Evolutionary conservation across 192 early-diverging fungal species (phyloP).

Genomic region (Coemansia sp.): DNA sequence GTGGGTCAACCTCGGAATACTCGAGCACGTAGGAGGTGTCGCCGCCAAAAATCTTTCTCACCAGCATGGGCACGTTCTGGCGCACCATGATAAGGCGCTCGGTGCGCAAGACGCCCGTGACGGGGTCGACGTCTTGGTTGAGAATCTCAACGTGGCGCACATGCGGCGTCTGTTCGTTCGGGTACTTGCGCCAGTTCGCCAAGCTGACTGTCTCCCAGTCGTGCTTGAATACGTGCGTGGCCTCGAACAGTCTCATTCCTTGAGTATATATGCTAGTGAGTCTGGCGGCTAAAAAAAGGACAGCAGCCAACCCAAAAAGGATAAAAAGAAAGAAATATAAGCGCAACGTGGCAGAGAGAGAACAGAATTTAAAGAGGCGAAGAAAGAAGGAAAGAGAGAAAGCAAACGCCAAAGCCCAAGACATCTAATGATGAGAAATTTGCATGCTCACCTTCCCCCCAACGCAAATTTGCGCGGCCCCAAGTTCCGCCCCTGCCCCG

Average conservation of each 20-base stretch:
- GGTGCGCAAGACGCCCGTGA: slow-evolving; percentile 83
- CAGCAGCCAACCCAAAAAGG: not conserved
- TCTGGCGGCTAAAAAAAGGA: not conserved
- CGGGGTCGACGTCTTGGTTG: slow-evolving; percentile 76
- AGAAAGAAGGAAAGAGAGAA: slow-evolving; percentile 9
- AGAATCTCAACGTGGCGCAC: slow-evolving; percentile 92
- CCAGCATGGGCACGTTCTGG: slow-evolving; percentile 83
- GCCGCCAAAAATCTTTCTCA: slow-evolving; percentile 72
- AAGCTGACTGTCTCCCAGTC: slow-evolving; percentile 81
- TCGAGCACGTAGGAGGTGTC: slow-evolving; percentile 87
- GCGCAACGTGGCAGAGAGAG: not conserved
- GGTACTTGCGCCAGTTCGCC: slow-evolving; percentile 98
- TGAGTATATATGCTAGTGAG: slow-evolving; percentile 1
- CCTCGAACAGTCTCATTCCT: slow-evolving; percentile 86
- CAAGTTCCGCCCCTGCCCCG: slow-evolving; percentile 1
- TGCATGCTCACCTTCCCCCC: not conserved
- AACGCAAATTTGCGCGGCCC: slow-evolving; percentile 6
- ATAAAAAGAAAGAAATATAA: slow-evolving; percentile 6
- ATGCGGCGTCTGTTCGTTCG: slow-evolving; percentile 91
- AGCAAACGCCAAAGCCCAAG: not conserved
- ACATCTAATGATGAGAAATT: not conserved
- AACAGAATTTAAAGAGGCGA: slow-evolving; percentile 3
- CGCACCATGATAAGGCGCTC: slow-evolving; percentile 89
- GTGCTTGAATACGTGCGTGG: slow-evolving; percentile 78
- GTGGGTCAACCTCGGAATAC: slow-evolving; percentile 85